Evolutionary conservation across 345 rosid genomes (phyloP), one percentile per base, ranked within the genome.

Genomic region (Arabidopsis arenosa): DNA sequence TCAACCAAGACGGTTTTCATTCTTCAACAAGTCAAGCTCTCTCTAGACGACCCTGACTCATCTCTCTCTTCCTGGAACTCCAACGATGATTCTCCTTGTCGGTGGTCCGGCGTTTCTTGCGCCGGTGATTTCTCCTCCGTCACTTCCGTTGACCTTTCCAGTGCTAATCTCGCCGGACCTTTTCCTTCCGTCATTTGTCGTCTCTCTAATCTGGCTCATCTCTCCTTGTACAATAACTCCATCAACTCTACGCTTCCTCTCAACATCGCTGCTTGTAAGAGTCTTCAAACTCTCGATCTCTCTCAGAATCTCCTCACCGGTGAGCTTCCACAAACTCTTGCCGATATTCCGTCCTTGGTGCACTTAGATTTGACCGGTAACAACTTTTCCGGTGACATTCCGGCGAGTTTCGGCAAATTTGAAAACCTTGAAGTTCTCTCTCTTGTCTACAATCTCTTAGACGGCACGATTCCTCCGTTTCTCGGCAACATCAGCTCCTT

Each of bases 351-450:
- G 7, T 37, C 58, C 41, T 84, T 96, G 8, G 78, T 73, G 3
- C 75, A 71, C 71, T 86, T 96, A 17, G 97, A 93, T 79, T 81
- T 96, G 14, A 81, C 97, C 4, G 96, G 85, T 0, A 93, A 96
- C 76, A 96, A 89, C 75, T 85, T 96, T 80, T 93, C 99, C 53
- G 99, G 99, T 4, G 85, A 86, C 7, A 85, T 96, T 63, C 98
- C 99, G 9, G 83, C 63, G 23, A 81, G 89, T 26, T 91, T 88
- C 53, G 93, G 86, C 1, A 63, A 66, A 30, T 96, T 96, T 58
- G 84, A 78, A 12, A 88, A 78, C 17, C 95, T 96, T 14, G 97
- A 96, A 76, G 98, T 91, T 3, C 73, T 96, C 33, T 88, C 99
- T 60, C 83, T 96, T 0, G 92, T 96, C 5, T 81, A 81, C 63